phyloP scores from a whole-genome alignment of 495 filamentous ascomycete species.

The Lichina pygmaea region DNA sequence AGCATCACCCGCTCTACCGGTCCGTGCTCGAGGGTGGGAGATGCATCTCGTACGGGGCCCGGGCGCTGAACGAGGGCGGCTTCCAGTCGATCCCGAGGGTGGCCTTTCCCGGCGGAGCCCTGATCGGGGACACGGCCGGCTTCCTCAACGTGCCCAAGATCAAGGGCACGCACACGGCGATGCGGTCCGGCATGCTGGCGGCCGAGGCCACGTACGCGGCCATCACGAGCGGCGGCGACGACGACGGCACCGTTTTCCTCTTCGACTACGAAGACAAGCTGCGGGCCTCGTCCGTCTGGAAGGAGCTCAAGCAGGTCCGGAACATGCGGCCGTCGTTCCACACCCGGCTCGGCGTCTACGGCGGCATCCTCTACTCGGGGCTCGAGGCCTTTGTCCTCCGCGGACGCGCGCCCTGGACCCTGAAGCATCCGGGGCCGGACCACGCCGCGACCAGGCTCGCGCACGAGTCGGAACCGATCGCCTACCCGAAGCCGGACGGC shows the following conservation, averaged over 20 bases:
- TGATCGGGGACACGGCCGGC: slow-evolving; percentile 89
- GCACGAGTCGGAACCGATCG: slow-evolving; percentile 59
- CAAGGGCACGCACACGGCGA: slow-evolving; percentile 93
- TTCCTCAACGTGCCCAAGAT: slow-evolving; percentile 97
- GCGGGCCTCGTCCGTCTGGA: slow-evolving; percentile 74
- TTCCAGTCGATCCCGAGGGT: slow-evolving; percentile 96
- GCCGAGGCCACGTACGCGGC: slow-evolving; percentile 70
- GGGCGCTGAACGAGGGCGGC: slow-evolving; percentile 83
- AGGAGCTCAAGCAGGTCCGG: slow-evolving; percentile 77
- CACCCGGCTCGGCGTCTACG: slow-evolving; percentile 53
- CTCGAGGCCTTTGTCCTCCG: slow-evolving; percentile 73
- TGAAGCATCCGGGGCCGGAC: slow-evolving; percentile 57
- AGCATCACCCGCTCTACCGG: slow-evolving; percentile 78
- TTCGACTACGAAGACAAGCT: slow-evolving; percentile 84
- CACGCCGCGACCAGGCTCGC: slow-evolving; percentile 55
- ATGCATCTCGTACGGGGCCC: slow-evolving; percentile 89
- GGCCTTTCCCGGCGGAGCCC: slow-evolving; percentile 79
- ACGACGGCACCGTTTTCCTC: slow-evolving; percentile 54
- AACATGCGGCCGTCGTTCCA: slow-evolving; percentile 96
- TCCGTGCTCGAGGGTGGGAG: slow-evolving; percentile 73
- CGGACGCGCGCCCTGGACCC: slow-evolving; percentile 73
- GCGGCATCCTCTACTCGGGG: slow-evolving; percentile 80
- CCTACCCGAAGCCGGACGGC: slow-evolving; percentile 90
- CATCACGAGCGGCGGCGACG: slow-evolving; percentile 21
- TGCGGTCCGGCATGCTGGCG: slow-evolving; percentile 92